A percentile compares a stretch with the other conserved stretches of the same genome.
phyloP scores from a whole-genome alignment of 345 rosid genomes.

The Brassica nigra region DNA sequence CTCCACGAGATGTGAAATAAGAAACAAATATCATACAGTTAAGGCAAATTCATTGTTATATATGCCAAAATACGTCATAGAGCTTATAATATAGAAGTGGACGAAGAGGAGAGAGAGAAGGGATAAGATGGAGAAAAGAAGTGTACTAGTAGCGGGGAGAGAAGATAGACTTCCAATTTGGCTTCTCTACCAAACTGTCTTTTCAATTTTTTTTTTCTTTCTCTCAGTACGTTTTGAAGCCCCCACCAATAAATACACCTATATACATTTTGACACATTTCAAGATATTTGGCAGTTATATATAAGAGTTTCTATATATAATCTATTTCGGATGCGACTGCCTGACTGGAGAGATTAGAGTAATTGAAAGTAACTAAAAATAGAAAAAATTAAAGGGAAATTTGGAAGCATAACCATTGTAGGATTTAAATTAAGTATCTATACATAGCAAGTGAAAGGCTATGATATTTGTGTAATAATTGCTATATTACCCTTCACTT shows the following conservation, averaged over 20 bases:
- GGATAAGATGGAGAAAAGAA: conserved; percentile 26
- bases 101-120: conserved; percentile 7
- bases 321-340: too few species aligned
- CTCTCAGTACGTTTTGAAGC: background rate
- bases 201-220: background rate
- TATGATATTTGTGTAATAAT: too few species aligned
- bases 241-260: background rate
- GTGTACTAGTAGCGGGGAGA: conserved; percentile 12
- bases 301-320: too few species aligned
- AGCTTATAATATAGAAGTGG: background rate
- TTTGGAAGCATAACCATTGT: too few species aligned
- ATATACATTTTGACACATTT: background rate
- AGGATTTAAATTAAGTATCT: too few species aligned
- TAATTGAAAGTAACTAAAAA: too few species aligned
- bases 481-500: too few species aligned
- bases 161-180: conserved; percentile 27
- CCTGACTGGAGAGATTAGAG: too few species aligned
- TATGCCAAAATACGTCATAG: background rate
- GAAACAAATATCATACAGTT: background rate
- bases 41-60: background rate
- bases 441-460: too few species aligned
- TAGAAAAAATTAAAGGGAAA: too few species aligned
- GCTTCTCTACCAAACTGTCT: conserved; percentile 38
- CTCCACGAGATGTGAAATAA: background rate
- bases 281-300: too few species aligned